Conservation (phyloP, 495 filamentous ascomycete genomes). For the Mytilinidion resinicola region DNA sequence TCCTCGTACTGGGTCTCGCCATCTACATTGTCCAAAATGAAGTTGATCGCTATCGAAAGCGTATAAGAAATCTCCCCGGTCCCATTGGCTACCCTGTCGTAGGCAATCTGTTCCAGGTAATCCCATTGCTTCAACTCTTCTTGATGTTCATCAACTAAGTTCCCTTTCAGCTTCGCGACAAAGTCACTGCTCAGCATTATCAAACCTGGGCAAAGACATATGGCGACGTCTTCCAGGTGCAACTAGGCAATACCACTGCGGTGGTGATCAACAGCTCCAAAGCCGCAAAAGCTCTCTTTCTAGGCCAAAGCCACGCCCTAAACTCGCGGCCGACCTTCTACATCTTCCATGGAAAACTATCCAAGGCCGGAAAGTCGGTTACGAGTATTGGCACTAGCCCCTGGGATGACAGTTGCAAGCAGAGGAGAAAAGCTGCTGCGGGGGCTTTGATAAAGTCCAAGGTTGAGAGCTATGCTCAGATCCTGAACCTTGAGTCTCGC, state of each 20-base stretch:
- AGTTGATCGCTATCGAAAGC: no score
- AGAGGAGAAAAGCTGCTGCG: conserved; percentile 57
- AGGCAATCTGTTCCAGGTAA: no score
- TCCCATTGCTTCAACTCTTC: no score
- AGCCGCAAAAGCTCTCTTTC: conserved; percentile 52
- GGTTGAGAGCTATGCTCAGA: conserved; percentile 53
- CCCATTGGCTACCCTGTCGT: no score
- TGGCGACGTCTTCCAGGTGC: conserved; percentile 59
- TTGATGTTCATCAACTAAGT: no score
- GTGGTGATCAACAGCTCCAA: conserved; percentile 56
- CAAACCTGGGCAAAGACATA: conserved; percentile 52
- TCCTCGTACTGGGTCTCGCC: no score
- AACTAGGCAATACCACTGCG: conserved; percentile 55
- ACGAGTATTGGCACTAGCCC: conserved; percentile 61
- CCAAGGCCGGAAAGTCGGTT: conserved; percentile 48
- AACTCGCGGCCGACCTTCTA: conserved; percentile 57
- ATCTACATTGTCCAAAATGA: no score
- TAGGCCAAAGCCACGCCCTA: conserved; percentile 49
- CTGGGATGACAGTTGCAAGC: conserved; percentile 57
- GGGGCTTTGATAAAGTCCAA: conserved; percentile 57
- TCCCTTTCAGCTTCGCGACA: no score
- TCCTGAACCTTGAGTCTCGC: conserved; percentile 56
- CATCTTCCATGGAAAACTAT: conserved; percentile 61
- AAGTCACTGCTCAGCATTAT: conserved; percentile 35
- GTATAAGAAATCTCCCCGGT: no score